phyloP scores from a whole-genome alignment of 306 rosid genomes.

The Glycine tomentella region DNA sequence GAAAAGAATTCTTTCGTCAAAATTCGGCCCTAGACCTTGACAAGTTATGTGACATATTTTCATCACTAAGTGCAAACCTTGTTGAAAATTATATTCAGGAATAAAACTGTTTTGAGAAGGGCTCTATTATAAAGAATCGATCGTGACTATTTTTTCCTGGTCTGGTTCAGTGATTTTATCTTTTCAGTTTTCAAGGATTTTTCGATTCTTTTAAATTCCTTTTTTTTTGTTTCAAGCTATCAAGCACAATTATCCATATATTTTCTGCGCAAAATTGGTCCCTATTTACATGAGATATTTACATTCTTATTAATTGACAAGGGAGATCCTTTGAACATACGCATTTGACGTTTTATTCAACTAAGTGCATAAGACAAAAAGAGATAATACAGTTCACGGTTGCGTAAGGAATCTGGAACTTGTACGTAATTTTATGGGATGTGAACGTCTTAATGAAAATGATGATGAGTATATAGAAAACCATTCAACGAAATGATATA shows the following conservation, averaged over 20 bases:
- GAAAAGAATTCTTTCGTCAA: too few species aligned
- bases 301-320: neutral
- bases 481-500: too few species aligned
- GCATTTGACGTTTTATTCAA: neutral
- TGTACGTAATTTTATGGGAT: neutral
- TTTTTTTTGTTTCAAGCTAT: neutral
- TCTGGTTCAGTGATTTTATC: neutral
- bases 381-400: neutral
- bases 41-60: too few species aligned
- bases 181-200: neutral
- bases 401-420: slow-evolving; percentile 22
- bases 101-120: neutral
- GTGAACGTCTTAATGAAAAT: slow-evolving; percentile 6
- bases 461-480: neutral
- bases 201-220: neutral
- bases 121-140: neutral
- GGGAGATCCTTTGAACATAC: slow-evolving; percentile 11
- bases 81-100: neutral
- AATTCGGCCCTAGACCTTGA: too few species aligned
- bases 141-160: too few species aligned
- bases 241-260: neutral
- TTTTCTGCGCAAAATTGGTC: neutral
- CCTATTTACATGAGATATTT: neutral
- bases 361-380: neutral
- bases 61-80: too few species aligned